These are phyloP conservation scores for Fusarium albidum DNA, from an alignment of 2,329 filamentous ascomycete genomes.

Conservation along the genomic window DNA sequence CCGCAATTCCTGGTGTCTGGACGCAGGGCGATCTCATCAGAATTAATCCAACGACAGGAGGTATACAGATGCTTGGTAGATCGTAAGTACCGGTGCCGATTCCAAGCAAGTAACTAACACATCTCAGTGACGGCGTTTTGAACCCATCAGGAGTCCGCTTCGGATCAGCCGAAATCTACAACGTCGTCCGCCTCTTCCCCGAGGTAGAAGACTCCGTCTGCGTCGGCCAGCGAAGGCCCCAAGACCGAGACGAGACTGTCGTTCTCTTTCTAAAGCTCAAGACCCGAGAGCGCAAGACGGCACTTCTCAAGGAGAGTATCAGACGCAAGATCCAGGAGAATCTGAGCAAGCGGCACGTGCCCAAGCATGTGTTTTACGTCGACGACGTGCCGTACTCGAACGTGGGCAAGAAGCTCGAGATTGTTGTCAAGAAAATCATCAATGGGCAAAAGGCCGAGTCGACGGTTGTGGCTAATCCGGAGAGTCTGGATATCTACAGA, in stretches of 20 bases:
- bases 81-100: neutral
- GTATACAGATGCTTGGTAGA: constrained; percentile 7
- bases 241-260: constrained; percentile 7
- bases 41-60: neutral
- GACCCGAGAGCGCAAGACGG: too few relatives aligned
- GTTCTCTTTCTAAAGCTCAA: constrained; percentile 11
- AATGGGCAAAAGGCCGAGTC: neutral
- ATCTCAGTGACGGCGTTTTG: constrained; percentile 8
- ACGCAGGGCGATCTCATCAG: constrained; percentile 6
- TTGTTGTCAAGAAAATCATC: constrained; percentile 13
- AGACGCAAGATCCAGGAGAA: neutral
- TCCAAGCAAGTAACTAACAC: neutral
- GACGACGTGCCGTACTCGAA: constrained; percentile 8
- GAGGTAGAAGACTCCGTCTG: constrained; percentile 10
- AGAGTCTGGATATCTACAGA: neutral
- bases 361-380: constrained; percentile 5
- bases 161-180: constrained; percentile 14
- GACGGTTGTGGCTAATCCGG: constrained; percentile 6
- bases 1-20: neutral
- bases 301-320: neutral
- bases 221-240: constrained; percentile 5
- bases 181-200: neutral
- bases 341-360: constrained; percentile 11
- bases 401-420: constrained; percentile 16
- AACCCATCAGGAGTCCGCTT: constrained; percentile 17